Evolutionary conservation across 768 basidiomycete species (phyloP), one percentile per base, ranked within the genome.

Genomic region (Podaxis pistillaris): DNA sequence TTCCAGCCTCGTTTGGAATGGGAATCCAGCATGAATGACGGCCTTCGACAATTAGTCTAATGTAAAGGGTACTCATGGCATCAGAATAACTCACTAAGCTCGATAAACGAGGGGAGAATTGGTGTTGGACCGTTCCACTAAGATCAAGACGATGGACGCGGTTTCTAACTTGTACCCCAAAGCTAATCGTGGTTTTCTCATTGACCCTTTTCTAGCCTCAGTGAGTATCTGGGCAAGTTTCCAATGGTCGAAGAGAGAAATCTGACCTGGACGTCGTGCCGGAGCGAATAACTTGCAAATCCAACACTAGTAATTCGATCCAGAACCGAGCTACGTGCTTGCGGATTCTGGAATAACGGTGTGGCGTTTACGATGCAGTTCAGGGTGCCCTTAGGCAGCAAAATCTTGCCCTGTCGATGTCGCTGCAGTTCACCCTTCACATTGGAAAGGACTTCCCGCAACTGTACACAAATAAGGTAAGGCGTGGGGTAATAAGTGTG

Each of bases 71-170:
- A 36, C 28, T 5, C 52, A 52, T 11, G 36, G 24, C 9, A 60
- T 47, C 66, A 56, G 64, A 56, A 63, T 51, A 61, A 65, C 73
- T 55, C 70, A 81, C 86, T 72, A 81, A 75, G n/a, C 81, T 74
- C 49, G 72, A 71, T 62, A 86, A 68, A 55, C 84, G 83, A 13
- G 91, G 89, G 30, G 90, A 91, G 69, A 85, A 86, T 68, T 92
- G 90, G 72, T 94, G 89, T 61, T 82, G 84, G 53, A 95, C 73
- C 1, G 91, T 91, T 40, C 90, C 91, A 26, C 85, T 70, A 41
- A 94, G 70, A 61, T 81, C 82, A 24, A 60, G 63, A 15, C 79
- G 79, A 9, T 73, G 67, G 17, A 22, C 38, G 22, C 67, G 70
- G 49, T 66, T 66, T 11, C 56, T 63, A 56, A 68, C 69, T 62